Percentiles rank a stretch among this genome's conserved stretches.
Evolutionary conservation across 768 basidiomycete species (phyloP).

Genomic region (Boletellus sp.): DNA sequence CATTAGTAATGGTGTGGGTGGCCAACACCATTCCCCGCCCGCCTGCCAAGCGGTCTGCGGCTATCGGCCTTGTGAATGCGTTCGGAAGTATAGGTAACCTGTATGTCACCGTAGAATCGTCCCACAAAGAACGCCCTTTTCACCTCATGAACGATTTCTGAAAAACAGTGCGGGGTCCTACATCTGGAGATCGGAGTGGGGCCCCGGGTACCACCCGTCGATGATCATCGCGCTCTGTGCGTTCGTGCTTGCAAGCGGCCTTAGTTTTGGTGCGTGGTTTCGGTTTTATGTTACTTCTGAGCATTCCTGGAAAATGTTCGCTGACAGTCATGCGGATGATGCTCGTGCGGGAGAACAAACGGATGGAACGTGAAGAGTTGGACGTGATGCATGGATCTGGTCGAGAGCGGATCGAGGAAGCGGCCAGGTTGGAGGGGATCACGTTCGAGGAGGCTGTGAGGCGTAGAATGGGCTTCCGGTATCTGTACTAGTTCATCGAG

Average conservation of each 20-base stretch:
- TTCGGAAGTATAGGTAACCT: slow-evolving; percentile 55
- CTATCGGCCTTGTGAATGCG: slow-evolving; percentile 62
- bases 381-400: slow-evolving; percentile 42
- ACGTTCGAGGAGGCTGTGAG: slow-evolving; percentile 58
- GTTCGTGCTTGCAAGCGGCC: slow-evolving; percentile 30
- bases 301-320: no score
- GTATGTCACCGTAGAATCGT: slow-evolving; percentile 33
- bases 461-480: slow-evolving; percentile 55
- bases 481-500: slow-evolving; percentile 40
- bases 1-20: no score
- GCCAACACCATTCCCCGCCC: slow-evolving; percentile 59
- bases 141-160: not conserved
- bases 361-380: slow-evolving; percentile 48
- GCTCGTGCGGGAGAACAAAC: slow-evolving; percentile 48
- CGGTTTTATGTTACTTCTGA: no score
- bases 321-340: slow-evolving; percentile 38
- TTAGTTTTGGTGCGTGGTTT: slow-evolving; percentile 36
- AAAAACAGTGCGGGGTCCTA: slow-evolving; percentile 58
- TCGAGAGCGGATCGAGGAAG: slow-evolving; percentile 51
- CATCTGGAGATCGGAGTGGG: slow-evolving; percentile 59
- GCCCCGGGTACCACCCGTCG: slow-evolving; percentile 57
- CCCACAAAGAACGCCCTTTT: no score
- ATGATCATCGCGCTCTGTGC: slow-evolving; percentile 51
- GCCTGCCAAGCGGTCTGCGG: slow-evolving; percentile 50
- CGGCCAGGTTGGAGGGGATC: slow-evolving; percentile 56